phyloP scores from a whole-genome alignment of 2,329 filamentous ascomycete genomes.

The Sclerotinia borealis region DNA sequence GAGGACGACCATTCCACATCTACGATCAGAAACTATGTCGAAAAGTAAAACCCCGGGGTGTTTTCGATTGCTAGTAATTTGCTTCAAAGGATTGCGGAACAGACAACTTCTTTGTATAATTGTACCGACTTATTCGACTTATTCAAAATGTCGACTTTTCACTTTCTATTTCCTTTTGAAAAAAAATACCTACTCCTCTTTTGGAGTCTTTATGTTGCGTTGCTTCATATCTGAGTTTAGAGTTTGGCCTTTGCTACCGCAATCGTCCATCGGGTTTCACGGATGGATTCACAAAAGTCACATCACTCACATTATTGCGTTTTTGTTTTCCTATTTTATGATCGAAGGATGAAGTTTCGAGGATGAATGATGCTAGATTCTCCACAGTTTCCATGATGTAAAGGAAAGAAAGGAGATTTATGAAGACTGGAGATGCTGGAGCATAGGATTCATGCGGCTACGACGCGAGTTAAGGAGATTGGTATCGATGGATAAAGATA shows the following conservation, averaged over 20 bases:
- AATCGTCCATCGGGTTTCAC: neutral
- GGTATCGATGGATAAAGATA: constrained; percentile 8
- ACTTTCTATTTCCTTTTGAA: constrained; percentile 6
- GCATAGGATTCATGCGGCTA: constrained; percentile 14
- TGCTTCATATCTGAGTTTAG: constrained; percentile 12
- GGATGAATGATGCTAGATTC: constrained; percentile 10
- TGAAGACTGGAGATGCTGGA: constrained; percentile 4
- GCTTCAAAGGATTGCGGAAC: constrained; percentile 29
- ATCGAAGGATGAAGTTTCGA: constrained; percentile 11
- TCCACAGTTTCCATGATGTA: constrained; percentile 4
- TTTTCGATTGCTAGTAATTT: constrained; percentile 31
- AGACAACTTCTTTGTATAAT: constrained; percentile 29
- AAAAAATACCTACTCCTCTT: constrained; percentile 11
- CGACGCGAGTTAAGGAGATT: constrained; percentile 8
- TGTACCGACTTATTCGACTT: constrained; percentile 6
- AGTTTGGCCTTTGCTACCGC: constrained; percentile 7
- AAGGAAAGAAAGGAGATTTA: constrained; percentile 11
- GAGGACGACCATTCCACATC: constrained; percentile 23
- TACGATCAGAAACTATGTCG: constrained; percentile 26
- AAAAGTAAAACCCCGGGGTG: constrained; percentile 26
- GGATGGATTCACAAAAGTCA: constrained; percentile 2
- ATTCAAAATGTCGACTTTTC: neutral
- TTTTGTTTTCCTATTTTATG: constrained; percentile 4
- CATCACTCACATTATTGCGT: neutral
- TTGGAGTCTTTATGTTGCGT: constrained; percentile 8